Evolutionary conservation across 176 grass and related monocot genomes (phyloP), one percentile per base, ranked within the genome.

Genomic region (Oryza officinalis): DNA sequence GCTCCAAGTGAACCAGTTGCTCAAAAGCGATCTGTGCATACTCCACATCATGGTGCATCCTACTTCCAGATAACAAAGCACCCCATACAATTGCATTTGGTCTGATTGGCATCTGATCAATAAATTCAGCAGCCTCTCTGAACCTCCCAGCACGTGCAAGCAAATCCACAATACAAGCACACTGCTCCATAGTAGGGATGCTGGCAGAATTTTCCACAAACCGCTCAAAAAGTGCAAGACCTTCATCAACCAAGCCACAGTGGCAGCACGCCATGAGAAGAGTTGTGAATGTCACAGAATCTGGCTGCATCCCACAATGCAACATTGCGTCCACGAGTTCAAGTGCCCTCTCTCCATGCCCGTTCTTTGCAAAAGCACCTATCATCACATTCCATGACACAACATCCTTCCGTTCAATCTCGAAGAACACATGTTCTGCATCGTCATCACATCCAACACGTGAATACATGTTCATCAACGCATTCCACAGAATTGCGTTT

Each of bases 341-440:
- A 27, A 94, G 63, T n/a, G 91, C 91, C 81, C 85, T 71, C 18
- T 44, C 10, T 32, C 91, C 91, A 67, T 80, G 65, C 38, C 91
- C 94, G 30, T 94, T 88, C 0, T 86, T 84, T 1, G 88, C 94
- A 75, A 78, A 90, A 1, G 89, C 82, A 6, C 85, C 79, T 0
- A 97, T 92, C 78, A 97, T 87, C 27, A 90, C 87, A 63, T 97
- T 97, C 91, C 91, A 93, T 22, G 91, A 93, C 11, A 89, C 83
- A 0, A 87, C 73, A 57, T 97, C 91, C 81, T 88, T 86, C 18
- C 3, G 10, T 23, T 84, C 69, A 41, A 88, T 90, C 78, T 84
- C 84, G 13, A 74, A 80, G 80, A 97, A 97, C 81, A 92, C 89
- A 18, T 8, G 67, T 47, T 65, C 79, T 5, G 91, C 91, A 43